These are phyloP conservation scores for Ascochyta viciae-villosae DNA, from an alignment of 2,329 filamentous ascomycete species.

Conservation along the genomic window DNA sequence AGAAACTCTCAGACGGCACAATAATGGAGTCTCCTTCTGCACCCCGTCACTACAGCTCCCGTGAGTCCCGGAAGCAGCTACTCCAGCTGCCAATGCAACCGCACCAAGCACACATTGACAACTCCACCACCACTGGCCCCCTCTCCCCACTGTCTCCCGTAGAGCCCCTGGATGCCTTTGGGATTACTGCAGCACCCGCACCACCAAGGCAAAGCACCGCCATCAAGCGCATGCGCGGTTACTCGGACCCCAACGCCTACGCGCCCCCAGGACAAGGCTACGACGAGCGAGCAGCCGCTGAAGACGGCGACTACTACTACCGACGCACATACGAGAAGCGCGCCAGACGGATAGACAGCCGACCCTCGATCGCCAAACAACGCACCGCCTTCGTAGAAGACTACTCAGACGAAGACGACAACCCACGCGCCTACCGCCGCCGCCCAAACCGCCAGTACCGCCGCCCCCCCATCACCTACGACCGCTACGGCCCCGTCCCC, in stretches of 20 bases:
- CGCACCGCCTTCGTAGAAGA: slow-evolving; percentile 36
- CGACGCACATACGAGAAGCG: slow-evolving; percentile 19
- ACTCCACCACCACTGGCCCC: slow-evolving; percentile 8
- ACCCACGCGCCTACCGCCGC: slow-evolving; percentile 31
- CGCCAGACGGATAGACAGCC: slow-evolving; percentile 10
- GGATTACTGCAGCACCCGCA: slow-evolving; percentile 2
- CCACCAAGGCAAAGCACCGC: slow-evolving; percentile 17
- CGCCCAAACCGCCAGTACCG: slow-evolving; percentile 29
- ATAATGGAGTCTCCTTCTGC: slow-evolving; percentile 34
- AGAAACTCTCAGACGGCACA: slow-evolving; percentile 38
- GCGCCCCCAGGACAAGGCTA: slow-evolving; percentile 9
- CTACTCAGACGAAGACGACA: slow-evolving; percentile 37
- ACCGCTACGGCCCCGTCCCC: slow-evolving; percentile 25
- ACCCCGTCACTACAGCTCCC: slow-evolving; percentile 25
- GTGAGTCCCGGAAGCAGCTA: slow-evolving; percentile 37
- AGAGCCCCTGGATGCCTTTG: slow-evolving; percentile 17
- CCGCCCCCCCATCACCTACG: slow-evolving; percentile 36
- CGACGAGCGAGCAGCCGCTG: slow-evolving; percentile 12
- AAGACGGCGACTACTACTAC: slow-evolving; percentile 21
- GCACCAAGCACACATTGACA: slow-evolving; percentile 33
- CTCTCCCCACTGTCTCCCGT: slow-evolving; percentile 22
- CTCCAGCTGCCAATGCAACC: slow-evolving; percentile 39
- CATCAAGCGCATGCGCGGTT: slow-evolving; percentile 17
- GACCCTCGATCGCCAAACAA: slow-evolving; percentile 13
- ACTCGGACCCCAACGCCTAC: slow-evolving; percentile 21